Evolutionary conservation across 2,329 filamentous ascomycete genomes (phyloP).

Genomic region (Sporothrix pseudoabietina): DNA sequence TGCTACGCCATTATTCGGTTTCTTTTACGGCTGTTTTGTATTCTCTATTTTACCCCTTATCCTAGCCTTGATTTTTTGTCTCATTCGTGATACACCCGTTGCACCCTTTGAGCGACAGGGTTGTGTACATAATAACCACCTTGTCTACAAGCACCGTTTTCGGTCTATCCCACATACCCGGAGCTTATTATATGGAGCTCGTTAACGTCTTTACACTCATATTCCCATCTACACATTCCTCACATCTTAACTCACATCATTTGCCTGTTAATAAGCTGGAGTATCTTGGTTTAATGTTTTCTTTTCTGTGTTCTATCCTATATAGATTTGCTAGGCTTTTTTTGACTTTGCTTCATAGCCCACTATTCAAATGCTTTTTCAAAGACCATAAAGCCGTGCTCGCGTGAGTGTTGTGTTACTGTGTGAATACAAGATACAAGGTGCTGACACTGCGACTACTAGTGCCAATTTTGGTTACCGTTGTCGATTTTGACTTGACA

Average conservation of each 20-base stretch:
- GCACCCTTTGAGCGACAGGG: slow-evolving; percentile 7
- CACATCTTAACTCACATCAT: background rate
- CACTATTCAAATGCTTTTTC: background rate
- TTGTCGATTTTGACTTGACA: background rate
- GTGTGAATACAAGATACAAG: background rate
- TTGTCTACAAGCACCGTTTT: background rate
- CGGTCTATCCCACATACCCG: background rate
- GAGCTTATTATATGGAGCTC: background rate
- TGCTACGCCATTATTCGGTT: background rate
- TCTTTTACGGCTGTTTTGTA: background rate
- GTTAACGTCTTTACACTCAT: background rate
- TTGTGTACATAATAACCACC: slow-evolving; percentile 12
- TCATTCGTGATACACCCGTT: background rate
- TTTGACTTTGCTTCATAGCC: background rate
- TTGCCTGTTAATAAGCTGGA: slow-evolving; percentile 16
- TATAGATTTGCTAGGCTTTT: background rate
- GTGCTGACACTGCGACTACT: slow-evolving; percentile 3
- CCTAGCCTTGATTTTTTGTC: background rate
- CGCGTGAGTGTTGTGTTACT: background rate
- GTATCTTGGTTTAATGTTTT: background rate
- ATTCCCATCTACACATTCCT: background rate
- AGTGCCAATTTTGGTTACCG: background rate
- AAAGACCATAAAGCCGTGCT: slow-evolving; percentile 1
- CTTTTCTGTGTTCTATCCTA: background rate
- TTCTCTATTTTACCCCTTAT: background rate